phyloP scores from a whole-genome alignment of 768 basidiomycete genomes.

The Leccinum pellstonianum region DNA sequence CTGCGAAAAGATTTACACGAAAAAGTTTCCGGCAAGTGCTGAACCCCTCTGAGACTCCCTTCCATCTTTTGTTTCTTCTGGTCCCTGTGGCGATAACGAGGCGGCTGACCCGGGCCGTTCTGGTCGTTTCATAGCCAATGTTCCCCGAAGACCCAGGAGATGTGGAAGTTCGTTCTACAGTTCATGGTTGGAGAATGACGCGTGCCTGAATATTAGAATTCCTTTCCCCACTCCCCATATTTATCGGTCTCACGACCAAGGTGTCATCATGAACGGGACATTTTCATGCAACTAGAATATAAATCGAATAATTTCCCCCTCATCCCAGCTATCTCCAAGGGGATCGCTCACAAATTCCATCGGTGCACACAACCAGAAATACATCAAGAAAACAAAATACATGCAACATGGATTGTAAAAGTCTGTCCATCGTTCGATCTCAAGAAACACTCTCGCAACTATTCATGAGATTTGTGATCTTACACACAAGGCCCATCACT shows the following conservation, averaged over 20 bases:
- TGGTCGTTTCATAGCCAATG: slow-evolving; percentile 61
- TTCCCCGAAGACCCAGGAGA: slow-evolving; percentile 87
- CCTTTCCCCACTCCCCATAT: background rate
- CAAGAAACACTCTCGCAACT: background rate
- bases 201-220: background rate
- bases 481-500: background rate
- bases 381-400: background rate
- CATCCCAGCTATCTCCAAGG: background rate
- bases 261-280: too few relatives aligned
- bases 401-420: background rate
- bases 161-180: slow-evolving; percentile 71
- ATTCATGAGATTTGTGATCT: background rate
- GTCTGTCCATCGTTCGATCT: background rate
- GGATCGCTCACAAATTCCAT: background rate
- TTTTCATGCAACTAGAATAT: background rate
- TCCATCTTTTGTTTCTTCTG: background rate
- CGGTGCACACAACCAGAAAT: background rate
- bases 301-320: background rate
- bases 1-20: slow-evolving; percentile 66
- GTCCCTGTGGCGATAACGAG: background rate
- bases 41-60: background rate
- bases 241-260: background rate
- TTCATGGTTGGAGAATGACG: slow-evolving; percentile 78
- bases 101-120: background rate
- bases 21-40: slow-evolving; percentile 57